A percentile compares a stretch with the other conserved stretches of the same genome.
phyloP scores from a whole-genome alignment of 805 yeast genomes.

The Candida maris region DNA sequence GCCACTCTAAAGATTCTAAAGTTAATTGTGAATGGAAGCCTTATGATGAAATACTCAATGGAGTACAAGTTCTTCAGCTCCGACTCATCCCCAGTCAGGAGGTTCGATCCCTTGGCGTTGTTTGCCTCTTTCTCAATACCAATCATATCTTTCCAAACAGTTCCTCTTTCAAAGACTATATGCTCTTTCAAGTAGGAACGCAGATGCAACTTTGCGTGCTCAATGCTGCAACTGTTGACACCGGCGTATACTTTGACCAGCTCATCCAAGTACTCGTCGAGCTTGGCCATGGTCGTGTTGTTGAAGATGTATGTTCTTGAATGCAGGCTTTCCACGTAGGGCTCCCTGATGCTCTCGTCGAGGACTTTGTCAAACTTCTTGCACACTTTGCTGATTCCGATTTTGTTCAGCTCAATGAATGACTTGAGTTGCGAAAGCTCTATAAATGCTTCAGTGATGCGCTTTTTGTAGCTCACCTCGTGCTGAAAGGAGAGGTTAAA shows the following conservation, averaged over 20 bases:
- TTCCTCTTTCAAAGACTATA: conserved; percentile 53
- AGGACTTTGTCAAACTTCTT: conserved; percentile 53
- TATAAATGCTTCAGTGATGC: conserved; percentile 42
- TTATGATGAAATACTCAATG: conserved; percentile 22
- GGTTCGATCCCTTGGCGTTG: conserved; percentile 32
- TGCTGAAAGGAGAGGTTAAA: conserved; percentile 48
- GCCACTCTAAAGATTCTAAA: conserved; percentile 21
- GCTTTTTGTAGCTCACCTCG: conserved; percentile 43
- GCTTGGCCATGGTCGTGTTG: conserved; percentile 19
- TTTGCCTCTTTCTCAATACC: conserved; percentile 36
- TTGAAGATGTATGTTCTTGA: conserved; percentile 38
- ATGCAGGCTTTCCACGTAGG: conserved; percentile 31
- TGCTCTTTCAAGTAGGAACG: conserved; percentile 54
- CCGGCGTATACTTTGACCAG: conserved; percentile 27
- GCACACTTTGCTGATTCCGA: conserved; percentile 51
- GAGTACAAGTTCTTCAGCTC: conserved; percentile 33
- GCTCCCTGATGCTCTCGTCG: conserved; percentile 40
- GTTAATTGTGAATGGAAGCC: conserved; percentile 17
- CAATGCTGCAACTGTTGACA: conserved; percentile 21
- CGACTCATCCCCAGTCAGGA: conserved; percentile 33
- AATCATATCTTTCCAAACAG: conserved; percentile 56
- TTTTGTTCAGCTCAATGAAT: conserved; percentile 47
- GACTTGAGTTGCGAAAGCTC: conserved; percentile 48
- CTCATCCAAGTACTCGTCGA: conserved; percentile 30
- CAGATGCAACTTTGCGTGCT: conserved; percentile 28